These are phyloP conservation scores for Trifolium pratense DNA, from an alignment of 306 rosid genomes.

Conservation along the genomic window DNA sequence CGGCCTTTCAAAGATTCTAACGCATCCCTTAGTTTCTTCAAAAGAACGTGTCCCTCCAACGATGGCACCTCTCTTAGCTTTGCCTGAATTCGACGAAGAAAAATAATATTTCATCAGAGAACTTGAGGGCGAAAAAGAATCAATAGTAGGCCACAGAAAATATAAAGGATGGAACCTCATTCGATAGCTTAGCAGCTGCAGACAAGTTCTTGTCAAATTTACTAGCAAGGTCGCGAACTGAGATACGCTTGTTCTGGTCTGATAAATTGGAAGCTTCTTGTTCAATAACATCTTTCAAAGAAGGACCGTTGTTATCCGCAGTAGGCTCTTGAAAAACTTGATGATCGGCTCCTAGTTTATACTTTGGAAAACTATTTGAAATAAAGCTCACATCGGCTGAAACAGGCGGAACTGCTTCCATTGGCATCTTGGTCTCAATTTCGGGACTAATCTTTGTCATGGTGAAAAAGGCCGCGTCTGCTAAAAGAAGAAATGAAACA, in stretches of 20 bases:
- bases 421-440: constrained; percentile 59
- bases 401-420: constrained; percentile 68
- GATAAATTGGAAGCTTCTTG: constrained; percentile 73
- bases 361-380: constrained; percentile 74
- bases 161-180: constrained; percentile 65
- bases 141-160: constrained; percentile 26
- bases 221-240: constrained; percentile 96
- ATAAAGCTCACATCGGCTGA: constrained; percentile 94
- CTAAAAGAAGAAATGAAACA: constrained; percentile 37
- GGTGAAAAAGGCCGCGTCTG: constrained; percentile 48
- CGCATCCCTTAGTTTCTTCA: constrained; percentile 96
- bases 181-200: constrained; percentile 89
- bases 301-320: constrained; percentile 71
- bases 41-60: constrained; percentile 96
- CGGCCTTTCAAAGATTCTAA: constrained; percentile 78
- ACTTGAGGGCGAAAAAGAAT: constrained; percentile 4
- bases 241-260: constrained; percentile 92
- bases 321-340: constrained; percentile 78
- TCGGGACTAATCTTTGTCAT: constrained; percentile 94
- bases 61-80: constrained; percentile 89
- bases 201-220: constrained; percentile 96
- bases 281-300: constrained; percentile 78
- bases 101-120: constrained; percentile 26
- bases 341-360: constrained; percentile 77
- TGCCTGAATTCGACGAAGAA: constrained; percentile 62